Conservation (phyloP, 179 eudicot genomes). For the Beta lomatogona region DNA sequence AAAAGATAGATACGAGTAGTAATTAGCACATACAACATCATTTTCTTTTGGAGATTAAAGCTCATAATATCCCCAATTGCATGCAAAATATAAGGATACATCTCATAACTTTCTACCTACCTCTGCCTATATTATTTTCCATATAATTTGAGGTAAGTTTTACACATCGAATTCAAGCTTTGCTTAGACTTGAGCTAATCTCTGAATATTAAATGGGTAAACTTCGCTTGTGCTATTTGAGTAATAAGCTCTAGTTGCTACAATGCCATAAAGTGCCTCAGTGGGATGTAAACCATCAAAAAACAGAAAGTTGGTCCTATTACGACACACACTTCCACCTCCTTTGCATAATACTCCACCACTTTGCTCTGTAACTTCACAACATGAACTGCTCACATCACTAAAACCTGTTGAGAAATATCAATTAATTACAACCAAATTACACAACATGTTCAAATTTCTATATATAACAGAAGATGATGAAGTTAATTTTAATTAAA, state of each 20-base stretch:
- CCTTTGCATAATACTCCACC: conserved; percentile 13
- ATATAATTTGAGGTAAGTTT: no score
- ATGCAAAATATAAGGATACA: no score
- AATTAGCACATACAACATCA: no score
- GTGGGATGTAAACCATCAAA: conserved; percentile 27
- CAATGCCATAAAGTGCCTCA: conserved; percentile 14
- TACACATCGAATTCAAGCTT: neutral
- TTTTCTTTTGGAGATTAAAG: no score
- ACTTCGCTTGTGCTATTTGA: conserved; percentile 13
- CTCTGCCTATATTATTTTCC: neutral
- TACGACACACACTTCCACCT: conserved; percentile 20
- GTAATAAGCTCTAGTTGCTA: conserved; percentile 25
- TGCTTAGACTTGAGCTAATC: conserved; percentile 4
- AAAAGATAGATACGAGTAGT: no score
- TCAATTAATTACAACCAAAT: neutral
- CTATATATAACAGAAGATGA: no score
- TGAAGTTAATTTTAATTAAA: no score
- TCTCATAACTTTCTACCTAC: no score
- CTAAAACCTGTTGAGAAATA: conserved; percentile 20
- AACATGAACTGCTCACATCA: conserved; percentile 28
- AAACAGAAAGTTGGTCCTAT: conserved; percentile 11
- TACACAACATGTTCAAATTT: no score
- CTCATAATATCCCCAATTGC: no score
- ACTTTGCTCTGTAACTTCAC: conserved; percentile 23
- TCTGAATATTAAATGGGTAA: conserved; percentile 24